phyloP scores from a whole-genome alignment of 2,329 filamentous ascomycete genomes.

The Rhinocladiella mackenziei region DNA sequence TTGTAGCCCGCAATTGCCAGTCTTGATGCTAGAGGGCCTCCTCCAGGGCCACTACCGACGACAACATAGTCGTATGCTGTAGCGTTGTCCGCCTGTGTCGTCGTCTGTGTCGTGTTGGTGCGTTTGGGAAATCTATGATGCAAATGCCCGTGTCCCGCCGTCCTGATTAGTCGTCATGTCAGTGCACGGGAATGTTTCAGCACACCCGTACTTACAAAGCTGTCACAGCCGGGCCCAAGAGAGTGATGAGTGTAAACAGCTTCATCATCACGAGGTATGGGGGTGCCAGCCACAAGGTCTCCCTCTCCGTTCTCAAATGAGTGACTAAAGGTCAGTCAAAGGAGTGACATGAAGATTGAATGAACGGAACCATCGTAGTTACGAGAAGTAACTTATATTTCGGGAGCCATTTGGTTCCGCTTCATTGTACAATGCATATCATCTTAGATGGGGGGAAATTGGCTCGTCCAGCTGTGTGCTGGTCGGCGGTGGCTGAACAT shows the following conservation, averaged over 20 bases:
- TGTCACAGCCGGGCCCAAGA: slow-evolving; percentile 6
- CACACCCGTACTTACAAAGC: slow-evolving; percentile 5
- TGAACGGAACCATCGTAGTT: slow-evolving; percentile 1
- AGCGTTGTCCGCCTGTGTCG: slow-evolving; percentile 9
- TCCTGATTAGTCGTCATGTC: background rate
- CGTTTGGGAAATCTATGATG: slow-evolving; percentile 8
- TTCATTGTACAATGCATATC: background rate
- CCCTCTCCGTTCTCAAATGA: slow-evolving; percentile 1
- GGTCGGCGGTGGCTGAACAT: background rate
- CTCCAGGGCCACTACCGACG: slow-evolving; percentile 38
- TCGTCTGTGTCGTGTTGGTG: slow-evolving; percentile 9
- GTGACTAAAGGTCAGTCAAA: slow-evolving; percentile 6
- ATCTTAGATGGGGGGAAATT: slow-evolving; percentile 7
- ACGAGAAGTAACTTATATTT: background rate
- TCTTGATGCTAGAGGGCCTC: slow-evolving; percentile 37
- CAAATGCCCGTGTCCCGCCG: slow-evolving; percentile 5
- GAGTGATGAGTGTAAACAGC: slow-evolving; percentile 1
- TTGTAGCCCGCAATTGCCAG: slow-evolving; percentile 37
- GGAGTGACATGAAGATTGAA: slow-evolving; percentile 5
- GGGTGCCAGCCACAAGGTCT: slow-evolving; percentile 2
- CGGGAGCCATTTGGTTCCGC: background rate
- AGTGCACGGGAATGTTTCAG: background rate
- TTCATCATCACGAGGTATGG: background rate
- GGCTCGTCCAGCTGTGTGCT: slow-evolving; percentile 1
- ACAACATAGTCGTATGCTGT: slow-evolving; percentile 38